Evolutionary conservation across 176 grass and related monocot genomes (phyloP).

Genomic region (Carex cristatella): DNA sequence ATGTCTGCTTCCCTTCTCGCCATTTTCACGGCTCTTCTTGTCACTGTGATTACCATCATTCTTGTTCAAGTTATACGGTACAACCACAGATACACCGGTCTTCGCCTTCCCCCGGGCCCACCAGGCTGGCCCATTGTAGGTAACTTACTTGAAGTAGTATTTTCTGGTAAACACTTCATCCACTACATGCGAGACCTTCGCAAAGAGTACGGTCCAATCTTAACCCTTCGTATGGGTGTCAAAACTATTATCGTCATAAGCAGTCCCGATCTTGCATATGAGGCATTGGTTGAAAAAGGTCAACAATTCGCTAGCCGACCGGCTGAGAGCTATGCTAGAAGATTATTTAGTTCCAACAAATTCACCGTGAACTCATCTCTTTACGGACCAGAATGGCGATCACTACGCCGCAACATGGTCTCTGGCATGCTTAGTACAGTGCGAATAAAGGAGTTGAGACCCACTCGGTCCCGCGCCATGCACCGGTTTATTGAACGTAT

Average conservation of each 20-base stretch:
- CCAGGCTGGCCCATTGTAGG: conserved; percentile 70
- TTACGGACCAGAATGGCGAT: conserved; percentile 76
- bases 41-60: conserved; percentile 2
- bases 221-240: conserved; percentile 81
- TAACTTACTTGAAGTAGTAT: conserved; percentile 78
- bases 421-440: conserved; percentile 78
- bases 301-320: conserved; percentile 65
- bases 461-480: conserved; percentile 54
- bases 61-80: conserved; percentile 14
- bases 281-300: conserved; percentile 66
- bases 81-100: conserved; percentile 26
- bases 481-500: conserved; percentile 64
- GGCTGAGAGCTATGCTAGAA: conserved; percentile 57
- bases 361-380: conserved; percentile 84
- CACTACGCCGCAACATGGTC: conserved; percentile 89
- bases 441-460: conserved; percentile 55
- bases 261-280: conserved; percentile 60
- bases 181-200: conserved; percentile 69
- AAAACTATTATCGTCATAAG: conserved; percentile 73
- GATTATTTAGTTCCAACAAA: conserved; percentile 84
- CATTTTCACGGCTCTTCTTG: not conserved
- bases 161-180: conserved; percentile 85
- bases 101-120: conserved; percentile 56
- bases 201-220: conserved; percentile 60
- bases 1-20: conserved; percentile 2